phyloP scores from a whole-genome alignment of 176 grass and related monocot genomes.

The Tillandsia leiboldiana region DNA sequence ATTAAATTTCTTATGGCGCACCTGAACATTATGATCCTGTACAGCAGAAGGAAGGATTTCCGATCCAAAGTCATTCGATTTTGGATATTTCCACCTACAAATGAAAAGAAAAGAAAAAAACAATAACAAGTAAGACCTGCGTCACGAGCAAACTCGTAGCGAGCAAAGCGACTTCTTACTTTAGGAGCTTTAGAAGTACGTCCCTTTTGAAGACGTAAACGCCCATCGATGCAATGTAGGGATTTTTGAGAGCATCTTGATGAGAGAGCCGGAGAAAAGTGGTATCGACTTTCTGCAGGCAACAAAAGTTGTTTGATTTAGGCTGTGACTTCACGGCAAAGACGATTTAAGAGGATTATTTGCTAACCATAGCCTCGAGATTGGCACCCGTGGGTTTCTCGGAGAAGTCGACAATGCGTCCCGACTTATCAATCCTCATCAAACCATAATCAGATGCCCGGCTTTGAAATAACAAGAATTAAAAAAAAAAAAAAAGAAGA shows the following conservation, averaged over 20 bases:
- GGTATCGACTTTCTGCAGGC: slow-evolving; percentile 47
- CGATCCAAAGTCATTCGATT: slow-evolving; percentile 66
- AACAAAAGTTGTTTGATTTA: neutral
- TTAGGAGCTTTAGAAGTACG: slow-evolving; percentile 50
- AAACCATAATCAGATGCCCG: slow-evolving; percentile 73
- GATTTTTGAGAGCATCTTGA: slow-evolving; percentile 26
- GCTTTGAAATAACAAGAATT: slow-evolving; percentile 33
- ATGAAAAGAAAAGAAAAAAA: neutral
- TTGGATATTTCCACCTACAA: slow-evolving; percentile 50
- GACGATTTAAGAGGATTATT: slow-evolving; percentile 4
- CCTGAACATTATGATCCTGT: slow-evolving; percentile 50
- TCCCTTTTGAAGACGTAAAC: slow-evolving; percentile 76
- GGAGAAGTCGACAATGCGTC: slow-evolving; percentile 44
- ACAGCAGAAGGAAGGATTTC: slow-evolving; percentile 61
- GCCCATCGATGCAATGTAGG: slow-evolving; percentile 77
- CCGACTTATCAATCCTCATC: slow-evolving; percentile 52
- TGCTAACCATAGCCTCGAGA: slow-evolving; percentile 55
- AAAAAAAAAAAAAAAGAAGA: too few species aligned
- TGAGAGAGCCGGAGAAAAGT: slow-evolving; percentile 30
- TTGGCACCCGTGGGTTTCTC: slow-evolving; percentile 59
- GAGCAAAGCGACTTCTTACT: slow-evolving; percentile 16
- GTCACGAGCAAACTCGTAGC: neutral
- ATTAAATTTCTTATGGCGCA: slow-evolving; percentile 8
- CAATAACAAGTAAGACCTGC: slow-evolving; percentile 12
- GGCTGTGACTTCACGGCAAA: neutral